A percentile compares a stretch with the other conserved stretches of the same genome.
Evolutionary conservation across 2,329 filamentous ascomycete genomes (phyloP).

Genomic region (Metarhizium guizhouense): DNA sequence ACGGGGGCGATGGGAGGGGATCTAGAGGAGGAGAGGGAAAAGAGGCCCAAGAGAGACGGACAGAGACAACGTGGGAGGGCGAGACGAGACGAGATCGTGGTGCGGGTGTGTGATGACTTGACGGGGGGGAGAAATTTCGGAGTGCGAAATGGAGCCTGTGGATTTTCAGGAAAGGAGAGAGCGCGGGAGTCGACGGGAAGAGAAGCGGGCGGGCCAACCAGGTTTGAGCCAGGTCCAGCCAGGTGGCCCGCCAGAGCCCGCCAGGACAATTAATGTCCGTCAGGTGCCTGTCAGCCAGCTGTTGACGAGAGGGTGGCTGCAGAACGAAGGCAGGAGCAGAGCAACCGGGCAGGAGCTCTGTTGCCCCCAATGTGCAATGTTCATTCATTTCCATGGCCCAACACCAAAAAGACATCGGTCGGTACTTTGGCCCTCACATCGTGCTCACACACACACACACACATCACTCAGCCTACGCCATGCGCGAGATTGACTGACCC

Average conservation of each 20-base stretch:
- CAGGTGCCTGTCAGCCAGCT: constrained; percentile 4
- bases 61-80: constrained; percentile 8
- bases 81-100: constrained; percentile 10
- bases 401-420: background rate
- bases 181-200: constrained; percentile 9
- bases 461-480: background rate
- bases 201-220: constrained; percentile 5
- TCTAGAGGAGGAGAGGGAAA: constrained; percentile 1
- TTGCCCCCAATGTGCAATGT: background rate
- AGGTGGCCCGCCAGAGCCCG: background rate
- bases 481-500: background rate
- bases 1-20: background rate
- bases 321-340: background rate
- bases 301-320: background rate
- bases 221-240: background rate
- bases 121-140: constrained; percentile 13
- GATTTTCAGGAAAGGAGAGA: constrained; percentile 11
- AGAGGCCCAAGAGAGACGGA: constrained; percentile 7
- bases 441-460: background rate
- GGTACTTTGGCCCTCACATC: background rate
- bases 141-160: constrained; percentile 6
- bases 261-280: background rate
- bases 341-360: background rate
- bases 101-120: constrained; percentile 5
- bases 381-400: too few species aligned